A percentile compares a stretch with the other conserved stretches of the same genome.
These are phyloP conservation scores for Asterella californica DNA, from an alignment of 225 moss, liverwort and hornwort genomes.

Conservation along the genomic window DNA sequence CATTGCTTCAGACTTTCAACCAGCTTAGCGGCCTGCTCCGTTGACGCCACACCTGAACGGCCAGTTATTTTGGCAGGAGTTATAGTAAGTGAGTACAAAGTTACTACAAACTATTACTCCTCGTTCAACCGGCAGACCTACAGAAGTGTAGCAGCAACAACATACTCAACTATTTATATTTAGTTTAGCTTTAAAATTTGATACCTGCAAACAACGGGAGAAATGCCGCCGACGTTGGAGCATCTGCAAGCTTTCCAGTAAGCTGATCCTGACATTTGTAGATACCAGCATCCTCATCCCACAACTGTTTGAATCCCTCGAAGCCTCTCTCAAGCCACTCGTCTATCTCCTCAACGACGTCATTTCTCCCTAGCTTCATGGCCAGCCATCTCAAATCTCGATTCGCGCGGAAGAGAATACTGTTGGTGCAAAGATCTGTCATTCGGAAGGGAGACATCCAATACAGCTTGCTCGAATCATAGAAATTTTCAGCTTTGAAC, in stretches of 20 bases:
- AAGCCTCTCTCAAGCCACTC: conserved; percentile 42
- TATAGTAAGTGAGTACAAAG: background rate
- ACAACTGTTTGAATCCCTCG: conserved; percentile 38
- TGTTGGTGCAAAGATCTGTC: conserved; percentile 45
- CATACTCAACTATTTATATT: too few species aligned
- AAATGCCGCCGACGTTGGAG: conserved; percentile 38
- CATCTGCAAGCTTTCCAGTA: conserved; percentile 40
- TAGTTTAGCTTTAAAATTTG: background rate
- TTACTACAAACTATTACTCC: background rate
- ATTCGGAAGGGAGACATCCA: conserved; percentile 44
- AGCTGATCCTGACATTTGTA: conserved; percentile 46
- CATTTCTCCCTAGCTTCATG: conserved; percentile 32
- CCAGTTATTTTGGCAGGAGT: background rate
- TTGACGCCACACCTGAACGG: conserved; percentile 33
- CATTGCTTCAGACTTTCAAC: conserved; percentile 33
- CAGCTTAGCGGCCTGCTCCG: conserved; percentile 40
- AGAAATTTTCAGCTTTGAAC: conserved; percentile 40
- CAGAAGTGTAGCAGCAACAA: background rate
- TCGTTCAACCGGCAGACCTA: background rate
- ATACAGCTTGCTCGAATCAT: conserved; percentile 38
- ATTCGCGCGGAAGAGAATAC: conserved; percentile 44
- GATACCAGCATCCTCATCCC: conserved; percentile 42
- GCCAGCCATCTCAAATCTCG: conserved; percentile 47
- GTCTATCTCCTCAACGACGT: conserved; percentile 38
- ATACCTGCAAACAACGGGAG: conserved; percentile 46